These are phyloP conservation scores for Theileria annulata DNA, from an alignment of 169 alveolate species.

Conservation along the genomic window DNA sequence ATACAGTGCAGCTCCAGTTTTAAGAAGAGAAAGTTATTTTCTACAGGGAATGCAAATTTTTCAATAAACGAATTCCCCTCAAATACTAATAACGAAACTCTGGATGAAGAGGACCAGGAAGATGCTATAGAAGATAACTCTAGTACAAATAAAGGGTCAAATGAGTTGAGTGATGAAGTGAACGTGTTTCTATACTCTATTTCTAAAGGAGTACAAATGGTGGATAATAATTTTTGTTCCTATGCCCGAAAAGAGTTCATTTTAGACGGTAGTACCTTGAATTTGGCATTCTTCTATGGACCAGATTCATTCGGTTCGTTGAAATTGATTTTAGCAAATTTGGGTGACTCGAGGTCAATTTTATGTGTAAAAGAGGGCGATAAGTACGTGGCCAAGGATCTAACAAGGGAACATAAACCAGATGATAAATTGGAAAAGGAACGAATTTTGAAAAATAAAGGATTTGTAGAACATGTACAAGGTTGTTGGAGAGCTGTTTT, in stretches of 20 bases:
- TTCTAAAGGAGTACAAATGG: conserved; percentile 74
- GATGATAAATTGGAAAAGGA: conserved; percentile 68
- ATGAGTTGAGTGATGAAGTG: conserved; percentile 63
- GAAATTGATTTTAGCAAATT: conserved; percentile 70
- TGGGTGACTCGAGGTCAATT: conserved; percentile 78
- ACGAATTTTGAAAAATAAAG: conserved; percentile 68
- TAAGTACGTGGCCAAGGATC: conserved; percentile 51
- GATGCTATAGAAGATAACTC: no score
- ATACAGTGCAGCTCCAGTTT: conserved; percentile 15
- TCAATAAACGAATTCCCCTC: not conserved
- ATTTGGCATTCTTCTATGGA: conserved; percentile 69
- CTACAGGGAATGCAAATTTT: not conserved
- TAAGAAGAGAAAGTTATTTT: conserved; percentile 1
- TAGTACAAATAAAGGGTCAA: conserved; percentile 39
- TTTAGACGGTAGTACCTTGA: conserved; percentile 66
- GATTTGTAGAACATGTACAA: conserved; percentile 68
- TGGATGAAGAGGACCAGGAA: conserved; percentile 36
- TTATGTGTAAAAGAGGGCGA: conserved; percentile 57
- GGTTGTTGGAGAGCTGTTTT: conserved; percentile 69
- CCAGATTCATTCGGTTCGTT: conserved; percentile 73
- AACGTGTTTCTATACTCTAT: conserved; percentile 3
- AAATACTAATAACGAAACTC: conserved; percentile 18
- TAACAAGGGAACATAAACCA: conserved; percentile 75
- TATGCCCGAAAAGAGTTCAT: conserved; percentile 42
- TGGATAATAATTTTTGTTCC: conserved; percentile 77